A percentile compares a stretch with the other conserved stretches of the same genome.
Evolutionary conservation across 495 filamentous ascomycete species (phyloP).

Genomic region (Neurospora sp.): DNA sequence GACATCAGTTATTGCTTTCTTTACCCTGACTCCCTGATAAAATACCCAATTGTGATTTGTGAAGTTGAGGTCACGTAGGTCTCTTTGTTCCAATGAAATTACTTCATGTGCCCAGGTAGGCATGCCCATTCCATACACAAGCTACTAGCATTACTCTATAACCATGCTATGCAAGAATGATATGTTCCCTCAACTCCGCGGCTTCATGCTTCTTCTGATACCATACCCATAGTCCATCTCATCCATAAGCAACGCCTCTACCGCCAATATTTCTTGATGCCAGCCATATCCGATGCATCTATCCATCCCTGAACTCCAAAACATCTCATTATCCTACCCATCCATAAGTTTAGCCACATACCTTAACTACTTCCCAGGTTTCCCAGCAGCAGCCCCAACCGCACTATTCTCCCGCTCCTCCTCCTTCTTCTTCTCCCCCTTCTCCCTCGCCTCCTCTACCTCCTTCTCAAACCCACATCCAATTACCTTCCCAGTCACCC

Average conservation of each 20-base stretch:
- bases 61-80: too few relatives aligned
- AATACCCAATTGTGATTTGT: neutral
- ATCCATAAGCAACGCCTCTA: too few relatives aligned
- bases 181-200: too few relatives aligned
- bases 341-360: neutral
- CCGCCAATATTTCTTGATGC: too few relatives aligned
- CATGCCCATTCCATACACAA: too few relatives aligned
- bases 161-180: too few relatives aligned
- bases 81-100: too few relatives aligned
- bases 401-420: neutral
- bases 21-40: neutral
- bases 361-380: neutral
- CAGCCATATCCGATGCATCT: neutral
- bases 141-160: too few relatives aligned
- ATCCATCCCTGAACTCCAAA: neutral
- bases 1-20: neutral
- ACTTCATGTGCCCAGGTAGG: too few relatives aligned
- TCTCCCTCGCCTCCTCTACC: neutral
- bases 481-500: conserved; percentile 6
- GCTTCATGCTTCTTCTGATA: too few relatives aligned
- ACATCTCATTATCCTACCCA: neutral
- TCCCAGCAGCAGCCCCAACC: neutral
- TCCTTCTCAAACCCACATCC: neutral
- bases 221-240: too few relatives aligned
- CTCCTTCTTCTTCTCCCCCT: neutral